Evolutionary conservation across 495 filamentous ascomycete species (phyloP), one percentile per base, ranked within the genome.

Genomic region (Annulohypoxylon maeteangense): DNA sequence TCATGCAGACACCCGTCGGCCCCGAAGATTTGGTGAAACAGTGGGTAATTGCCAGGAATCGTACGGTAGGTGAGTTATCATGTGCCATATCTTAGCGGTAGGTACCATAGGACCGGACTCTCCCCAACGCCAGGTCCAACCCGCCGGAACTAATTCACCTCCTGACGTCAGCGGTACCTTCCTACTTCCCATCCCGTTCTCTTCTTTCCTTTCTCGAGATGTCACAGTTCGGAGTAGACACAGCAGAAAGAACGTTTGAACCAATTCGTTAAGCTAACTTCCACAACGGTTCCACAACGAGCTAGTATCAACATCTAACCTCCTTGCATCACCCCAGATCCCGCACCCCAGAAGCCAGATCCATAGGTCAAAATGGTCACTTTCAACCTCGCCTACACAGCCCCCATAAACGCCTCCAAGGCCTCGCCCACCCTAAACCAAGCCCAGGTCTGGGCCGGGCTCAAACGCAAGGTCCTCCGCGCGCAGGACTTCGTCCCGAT

Each of bases 341-440:
- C n/a, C n/a, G 3, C 7, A 18, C 27, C n/a, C 34, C 32, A 6
- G 7, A 58, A 16, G 12, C 20, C 54, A 10, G 48, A 31, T 14
- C 11, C 8, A 40, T 11, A 42, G 55, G 20, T 6, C 20, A 76
- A 72, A 55, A 81, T 82, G 80, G 71, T 78, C 18, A 74, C 71
- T 53, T 54, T 81, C 67, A 81, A 82, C 73, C 64, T 82, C 20
- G 79, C 75, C 64, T 82, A 81, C 75, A 81, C 79, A 14, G 74
- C 79, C 2, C 81, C 79, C 32, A 74, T 83, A 74, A 83, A 83
- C 78, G 78, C 71, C 7, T 29, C 73, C 14, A 68, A 67, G 47
- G 61, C 64, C 16, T 22, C 57, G 32, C 79, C 78, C 1, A 12
- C 71, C 54, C 74, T 83, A 5, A 80, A 78, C 22, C 44, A 55